Conservation (phyloP, 1,284 basidiomycete species). For the Peniophora sp. region DNA sequence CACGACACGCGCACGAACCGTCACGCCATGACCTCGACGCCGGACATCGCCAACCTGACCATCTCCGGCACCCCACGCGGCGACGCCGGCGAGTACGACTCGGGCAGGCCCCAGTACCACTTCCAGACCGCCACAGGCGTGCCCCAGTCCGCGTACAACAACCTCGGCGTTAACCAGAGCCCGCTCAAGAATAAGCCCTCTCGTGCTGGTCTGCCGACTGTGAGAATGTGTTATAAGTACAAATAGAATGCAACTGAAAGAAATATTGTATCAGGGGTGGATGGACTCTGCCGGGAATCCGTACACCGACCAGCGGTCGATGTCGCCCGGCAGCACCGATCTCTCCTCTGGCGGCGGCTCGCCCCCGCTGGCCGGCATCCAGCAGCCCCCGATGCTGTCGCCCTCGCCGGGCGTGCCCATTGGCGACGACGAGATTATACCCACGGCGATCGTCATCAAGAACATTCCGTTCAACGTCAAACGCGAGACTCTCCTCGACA, state of each 20-base stretch:
- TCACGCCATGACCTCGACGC: constrained; percentile 28
- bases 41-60: constrained; percentile 56
- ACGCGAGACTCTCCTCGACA: constrained; percentile 90
- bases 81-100: constrained; percentile 78
- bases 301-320: constrained; percentile 61
- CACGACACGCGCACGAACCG: neutral
- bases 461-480: constrained; percentile 99
- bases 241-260: constrained; percentile 10
- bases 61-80: constrained; percentile 69
- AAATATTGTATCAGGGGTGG: constrained; percentile 56
- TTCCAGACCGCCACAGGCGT: constrained; percentile 62
- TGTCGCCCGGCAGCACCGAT: constrained; percentile 81
- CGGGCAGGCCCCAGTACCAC: constrained; percentile 54
- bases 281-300: constrained; percentile 44
- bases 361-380: constrained; percentile 53
- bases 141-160: constrained; percentile 59
- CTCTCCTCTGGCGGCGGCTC: constrained; percentile 79
- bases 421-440: constrained; percentile 90
- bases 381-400: constrained; percentile 25
- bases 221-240: constrained; percentile 25
- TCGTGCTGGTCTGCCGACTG: constrained; percentile 63
- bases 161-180: constrained; percentile 52
- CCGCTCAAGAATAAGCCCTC: constrained; percentile 67
- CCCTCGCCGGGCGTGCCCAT: constrained; percentile 40
- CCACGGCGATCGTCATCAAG: constrained; percentile 99